Percentiles rank a stretch among this genome's conserved stretches.
These are phyloP conservation scores for Cucumis cinereus DNA, from an alignment of 306 rosid species.

Conservation along the genomic window DNA sequence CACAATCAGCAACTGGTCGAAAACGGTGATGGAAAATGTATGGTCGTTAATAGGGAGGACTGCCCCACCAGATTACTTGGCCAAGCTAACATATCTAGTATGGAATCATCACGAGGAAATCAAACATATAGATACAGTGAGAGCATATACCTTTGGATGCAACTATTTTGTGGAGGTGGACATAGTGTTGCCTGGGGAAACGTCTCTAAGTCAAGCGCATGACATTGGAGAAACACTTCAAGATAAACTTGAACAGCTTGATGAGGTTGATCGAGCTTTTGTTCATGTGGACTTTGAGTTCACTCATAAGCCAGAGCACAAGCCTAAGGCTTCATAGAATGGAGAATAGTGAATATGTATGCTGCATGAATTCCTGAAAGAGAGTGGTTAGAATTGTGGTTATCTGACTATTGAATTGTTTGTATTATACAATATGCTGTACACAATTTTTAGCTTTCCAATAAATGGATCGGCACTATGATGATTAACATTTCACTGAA, in stretches of 20 bases:
- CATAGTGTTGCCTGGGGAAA: constrained; percentile 55
- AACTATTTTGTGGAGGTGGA: constrained; percentile 79
- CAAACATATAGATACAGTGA: constrained; percentile 59
- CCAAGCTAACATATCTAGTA: constrained; percentile 68
- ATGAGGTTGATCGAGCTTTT: constrained; percentile 79
- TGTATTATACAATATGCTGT: neutral
- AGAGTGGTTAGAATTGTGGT: neutral
- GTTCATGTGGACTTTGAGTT: constrained; percentile 80
- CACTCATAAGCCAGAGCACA: constrained; percentile 74
- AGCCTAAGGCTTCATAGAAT: constrained; percentile 15
- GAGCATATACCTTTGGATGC: constrained; percentile 72
- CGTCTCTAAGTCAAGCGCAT: constrained; percentile 58
- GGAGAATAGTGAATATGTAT: neutral
- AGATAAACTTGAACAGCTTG: constrained; percentile 67
- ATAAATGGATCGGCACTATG: neutral
- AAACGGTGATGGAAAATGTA: constrained; percentile 80
- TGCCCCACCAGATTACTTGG: constrained; percentile 75
- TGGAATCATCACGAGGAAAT: constrained; percentile 79
- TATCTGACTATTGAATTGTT: neutral
- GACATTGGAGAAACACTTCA: constrained; percentile 83
- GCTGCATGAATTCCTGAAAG: neutral
- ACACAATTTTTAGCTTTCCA: neutral
- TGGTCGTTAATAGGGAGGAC: constrained; percentile 69
- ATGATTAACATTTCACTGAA: neutral
- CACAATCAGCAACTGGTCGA: constrained; percentile 76